phyloP scores from a whole-genome alignment of 176 grass and related monocot genomes.

The Saccharum officinarum region DNA sequence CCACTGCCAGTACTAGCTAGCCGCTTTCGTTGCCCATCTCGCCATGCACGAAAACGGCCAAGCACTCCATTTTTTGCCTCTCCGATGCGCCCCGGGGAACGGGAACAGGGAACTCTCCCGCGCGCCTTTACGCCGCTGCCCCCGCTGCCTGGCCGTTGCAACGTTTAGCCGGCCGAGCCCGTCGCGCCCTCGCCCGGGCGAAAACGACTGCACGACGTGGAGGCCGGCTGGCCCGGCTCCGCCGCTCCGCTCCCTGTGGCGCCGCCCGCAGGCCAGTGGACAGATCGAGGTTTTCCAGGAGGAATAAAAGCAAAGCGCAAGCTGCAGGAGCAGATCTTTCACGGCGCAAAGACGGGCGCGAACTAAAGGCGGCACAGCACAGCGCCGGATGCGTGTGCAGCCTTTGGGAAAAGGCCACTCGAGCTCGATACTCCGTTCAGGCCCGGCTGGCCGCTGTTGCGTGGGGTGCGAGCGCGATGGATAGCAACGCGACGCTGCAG shows the following conservation, averaged over 20 bases:
- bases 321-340: conserved; percentile 19
- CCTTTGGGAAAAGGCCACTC: conserved; percentile 30
- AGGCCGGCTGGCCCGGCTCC: background rate
- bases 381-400: conserved; percentile 4
- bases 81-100: background rate
- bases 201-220: conserved; percentile 39
- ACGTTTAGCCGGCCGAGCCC: background rate
- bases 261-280: conserved; percentile 21
- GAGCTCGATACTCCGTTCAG: background rate
- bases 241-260: background rate
- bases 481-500: conserved; percentile 21
- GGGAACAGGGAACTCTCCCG: background rate
- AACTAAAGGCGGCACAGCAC: conserved; percentile 31
- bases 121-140: conserved; percentile 21
- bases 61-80: background rate
- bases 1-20: background rate
- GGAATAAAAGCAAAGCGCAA: conserved; percentile 5
- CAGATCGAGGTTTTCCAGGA: conserved; percentile 41
- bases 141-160: conserved; percentile 12
- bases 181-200: background rate
- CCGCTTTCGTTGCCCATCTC: conserved; percentile 18
- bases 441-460: background rate
- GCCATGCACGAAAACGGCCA: conserved; percentile 1
- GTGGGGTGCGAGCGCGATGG: background rate
- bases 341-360: background rate